Conservation (phyloP, 148 eudicot species). For the Diospyros kaki region DNA sequence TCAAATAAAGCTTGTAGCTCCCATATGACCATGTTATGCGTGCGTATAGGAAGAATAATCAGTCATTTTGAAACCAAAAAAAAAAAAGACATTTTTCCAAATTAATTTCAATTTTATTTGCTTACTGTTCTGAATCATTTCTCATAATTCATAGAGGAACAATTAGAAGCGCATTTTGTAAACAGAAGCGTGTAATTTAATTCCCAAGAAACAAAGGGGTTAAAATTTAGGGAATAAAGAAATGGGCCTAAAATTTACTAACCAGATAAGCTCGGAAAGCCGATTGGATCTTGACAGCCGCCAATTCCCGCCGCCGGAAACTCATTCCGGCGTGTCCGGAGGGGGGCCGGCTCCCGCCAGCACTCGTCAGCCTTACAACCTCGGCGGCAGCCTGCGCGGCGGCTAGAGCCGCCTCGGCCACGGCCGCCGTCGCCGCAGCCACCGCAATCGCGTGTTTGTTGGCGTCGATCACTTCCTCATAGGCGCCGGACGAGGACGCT, state of each 20-base stretch:
- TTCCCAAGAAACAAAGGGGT: too few species aligned
- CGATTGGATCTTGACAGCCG: conserved; percentile 87
- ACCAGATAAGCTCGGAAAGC: conserved; percentile 94
- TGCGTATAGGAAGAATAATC: too few species aligned
- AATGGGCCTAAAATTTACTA: conserved; percentile 19
- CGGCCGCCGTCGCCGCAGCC: conserved; percentile 89
- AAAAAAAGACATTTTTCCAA: too few species aligned
- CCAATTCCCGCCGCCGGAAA: conserved; percentile 34
- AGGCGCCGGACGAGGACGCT: conserved; percentile 4
- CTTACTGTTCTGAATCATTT: too few species aligned
- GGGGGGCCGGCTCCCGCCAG: conserved; percentile 16
- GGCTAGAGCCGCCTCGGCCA: conserved; percentile 85
- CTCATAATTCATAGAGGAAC: too few species aligned
- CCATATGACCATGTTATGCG: too few species aligned
- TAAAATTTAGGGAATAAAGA: too few species aligned
- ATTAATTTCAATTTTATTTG: too few species aligned
- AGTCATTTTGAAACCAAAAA: too few species aligned
- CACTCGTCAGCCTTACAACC: conserved; percentile 72
- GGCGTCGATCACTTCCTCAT: conserved; percentile 34
- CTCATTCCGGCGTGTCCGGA: conserved; percentile 11
- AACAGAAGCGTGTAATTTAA: too few species aligned
- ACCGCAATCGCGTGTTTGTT: conserved; percentile 89
- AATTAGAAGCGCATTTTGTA: too few species aligned
- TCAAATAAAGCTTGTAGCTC: neutral
- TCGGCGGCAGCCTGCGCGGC: conserved; percentile 95